Percentiles rank a stretch among this genome's conserved stretches.
Conservation (phyloP, 2,329 filamentous ascomycete species). For the Aureobasidium subglaciale region DNA sequence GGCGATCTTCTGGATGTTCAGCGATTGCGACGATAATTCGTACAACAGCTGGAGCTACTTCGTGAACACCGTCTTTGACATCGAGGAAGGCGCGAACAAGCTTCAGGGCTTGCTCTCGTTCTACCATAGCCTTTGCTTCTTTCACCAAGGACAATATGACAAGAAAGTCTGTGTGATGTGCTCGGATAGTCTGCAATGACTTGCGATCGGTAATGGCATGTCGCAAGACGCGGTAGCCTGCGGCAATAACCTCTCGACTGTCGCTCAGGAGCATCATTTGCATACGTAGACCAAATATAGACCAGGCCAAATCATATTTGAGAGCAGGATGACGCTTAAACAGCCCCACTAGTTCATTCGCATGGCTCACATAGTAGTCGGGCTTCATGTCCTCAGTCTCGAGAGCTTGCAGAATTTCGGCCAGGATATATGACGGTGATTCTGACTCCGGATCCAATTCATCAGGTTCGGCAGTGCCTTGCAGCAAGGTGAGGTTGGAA, state of each 20-base stretch:
- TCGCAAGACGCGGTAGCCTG: constrained; percentile 85
- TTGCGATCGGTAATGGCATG: constrained; percentile 90
- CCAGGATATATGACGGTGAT: constrained; percentile 83
- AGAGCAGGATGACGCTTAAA: constrained; percentile 88
- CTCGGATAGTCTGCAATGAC: constrained; percentile 81
- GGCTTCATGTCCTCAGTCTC: constrained; percentile 81
- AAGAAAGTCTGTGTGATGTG: constrained; percentile 83
- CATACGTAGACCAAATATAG: constrained; percentile 85
- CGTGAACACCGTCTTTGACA: constrained; percentile 82
- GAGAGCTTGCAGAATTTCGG: constrained; percentile 82
- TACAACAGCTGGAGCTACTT: constrained; percentile 80
- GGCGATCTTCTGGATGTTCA: constrained; percentile 74
- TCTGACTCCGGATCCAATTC: constrained; percentile 65
- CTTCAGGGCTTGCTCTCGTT: constrained; percentile 93
- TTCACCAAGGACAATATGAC: constrained; percentile 90
- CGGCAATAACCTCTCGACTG: constrained; percentile 89
- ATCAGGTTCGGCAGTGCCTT: constrained; percentile 16
- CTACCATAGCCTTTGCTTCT: constrained; percentile 92
- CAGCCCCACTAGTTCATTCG: constrained; percentile 90
- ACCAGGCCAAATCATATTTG: constrained; percentile 96
- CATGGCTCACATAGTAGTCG: constrained; percentile 90
- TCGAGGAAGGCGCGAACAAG: constrained; percentile 93
- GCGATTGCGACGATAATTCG: constrained; percentile 87
- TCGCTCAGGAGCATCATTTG: constrained; percentile 95
- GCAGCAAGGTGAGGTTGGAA: constrained; percentile 28